These are phyloP conservation scores for Suillus subaureus DNA, from an alignment of 768 basidiomycete genomes.

Conservation along the genomic window DNA sequence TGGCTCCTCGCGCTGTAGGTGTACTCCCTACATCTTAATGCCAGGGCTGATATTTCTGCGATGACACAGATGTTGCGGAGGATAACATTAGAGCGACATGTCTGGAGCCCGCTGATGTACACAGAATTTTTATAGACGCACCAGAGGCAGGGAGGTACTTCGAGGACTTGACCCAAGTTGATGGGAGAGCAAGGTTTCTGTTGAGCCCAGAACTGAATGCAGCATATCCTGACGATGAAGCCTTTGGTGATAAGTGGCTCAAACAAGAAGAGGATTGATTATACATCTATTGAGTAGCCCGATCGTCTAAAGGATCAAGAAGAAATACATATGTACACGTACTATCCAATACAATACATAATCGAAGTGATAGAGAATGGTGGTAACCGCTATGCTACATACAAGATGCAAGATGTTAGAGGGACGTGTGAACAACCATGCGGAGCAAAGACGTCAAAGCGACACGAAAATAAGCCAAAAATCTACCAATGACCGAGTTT, in stretches of 20 bases:
- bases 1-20: constrained; percentile 42
- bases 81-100: constrained; percentile 33
- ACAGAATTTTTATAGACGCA: constrained; percentile 27
- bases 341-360: not conserved
- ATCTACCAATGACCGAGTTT: constrained; percentile 69
- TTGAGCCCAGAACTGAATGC: constrained; percentile 43
- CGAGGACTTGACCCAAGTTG: constrained; percentile 30
- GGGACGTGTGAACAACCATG: not conserved
- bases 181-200: constrained; percentile 39
- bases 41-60: not conserved
- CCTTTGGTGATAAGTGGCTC: constrained; percentile 38
- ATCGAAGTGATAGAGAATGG: not conserved
- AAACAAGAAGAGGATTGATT: constrained; percentile 14
- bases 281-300: not conserved
- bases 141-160: constrained; percentile 39
- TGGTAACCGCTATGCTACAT: not conserved
- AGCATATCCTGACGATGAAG: constrained; percentile 52
- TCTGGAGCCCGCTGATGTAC: constrained; percentile 20
- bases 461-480: constrained; percentile 1
- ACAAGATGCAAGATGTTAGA: not conserved
- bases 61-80: constrained; percentile 37
- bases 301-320: not conserved
- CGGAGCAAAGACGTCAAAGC: not conserved
- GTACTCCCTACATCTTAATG: not conserved
- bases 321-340: not conserved